A percentile compares a stretch with the other conserved stretches of the same genome.
These are phyloP conservation scores for Drechslerella coelobrocha DNA, from an alignment of 2,329 filamentous ascomycete species.

Conservation along the genomic window DNA sequence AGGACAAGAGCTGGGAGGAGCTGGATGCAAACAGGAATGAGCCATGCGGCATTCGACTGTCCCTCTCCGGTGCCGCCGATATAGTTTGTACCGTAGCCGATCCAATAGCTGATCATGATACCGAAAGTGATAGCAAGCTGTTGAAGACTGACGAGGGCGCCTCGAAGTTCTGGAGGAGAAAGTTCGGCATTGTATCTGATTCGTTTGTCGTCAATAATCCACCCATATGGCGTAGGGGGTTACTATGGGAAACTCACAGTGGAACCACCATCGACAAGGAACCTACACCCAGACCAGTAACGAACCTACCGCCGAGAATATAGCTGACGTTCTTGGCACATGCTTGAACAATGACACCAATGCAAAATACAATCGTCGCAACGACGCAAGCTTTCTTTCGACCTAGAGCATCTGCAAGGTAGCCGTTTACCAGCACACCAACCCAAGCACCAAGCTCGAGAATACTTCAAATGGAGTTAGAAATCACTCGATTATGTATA, in stretches of 20 bases:
- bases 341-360: conserved; percentile 74
- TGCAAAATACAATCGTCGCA: conserved; percentile 70
- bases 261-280: conserved; percentile 72
- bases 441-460: conserved; percentile 79
- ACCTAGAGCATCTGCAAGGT: conserved; percentile 72
- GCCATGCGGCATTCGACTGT: conserved; percentile 60
- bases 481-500: conserved; percentile 56
- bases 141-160: conserved; percentile 60
- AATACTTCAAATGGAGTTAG: conserved; percentile 57
- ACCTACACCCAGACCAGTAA: conserved; percentile 75
- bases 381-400: conserved; percentile 74
- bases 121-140: conserved; percentile 60
- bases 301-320: conserved; percentile 74
- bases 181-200: conserved; percentile 60
- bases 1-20: conserved; percentile 58
- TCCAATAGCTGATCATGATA: conserved; percentile 61
- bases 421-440: conserved; percentile 73
- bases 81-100: conserved; percentile 60
- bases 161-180: conserved; percentile 62
- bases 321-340: conserved; percentile 66
- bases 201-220: conserved; percentile 58
- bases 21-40: conserved; percentile 62
- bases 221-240: conserved; percentile 59
- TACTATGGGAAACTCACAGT: conserved; percentile 57
- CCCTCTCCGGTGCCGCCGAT: conserved; percentile 56